These are phyloP conservation scores for Boeremia lycopersici DNA, from an alignment of 2,329 filamentous ascomycete species.

Conservation along the genomic window DNA sequence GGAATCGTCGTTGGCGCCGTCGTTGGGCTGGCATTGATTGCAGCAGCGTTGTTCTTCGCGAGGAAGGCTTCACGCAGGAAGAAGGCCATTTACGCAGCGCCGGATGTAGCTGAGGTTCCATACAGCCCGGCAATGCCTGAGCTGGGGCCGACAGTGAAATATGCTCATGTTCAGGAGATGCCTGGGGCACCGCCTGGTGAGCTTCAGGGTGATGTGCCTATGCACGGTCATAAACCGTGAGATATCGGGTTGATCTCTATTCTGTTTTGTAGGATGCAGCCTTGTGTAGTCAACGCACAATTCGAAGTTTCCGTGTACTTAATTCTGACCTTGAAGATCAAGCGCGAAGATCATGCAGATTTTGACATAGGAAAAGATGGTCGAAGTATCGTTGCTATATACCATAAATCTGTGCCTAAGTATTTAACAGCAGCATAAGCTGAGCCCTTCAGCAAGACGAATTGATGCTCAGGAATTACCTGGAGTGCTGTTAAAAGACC, in stretches of 20 bases:
- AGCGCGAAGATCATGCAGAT: neutral
- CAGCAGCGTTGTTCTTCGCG: constrained; percentile 2
- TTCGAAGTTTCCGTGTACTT: neutral
- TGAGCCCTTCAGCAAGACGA: neutral
- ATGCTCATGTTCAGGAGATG: constrained; percentile 6
- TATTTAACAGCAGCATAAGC: neutral
- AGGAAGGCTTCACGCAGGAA: constrained; percentile 4
- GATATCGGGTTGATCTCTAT: no score
- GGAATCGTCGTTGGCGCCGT: constrained; percentile 6
- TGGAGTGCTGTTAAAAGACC: neutral
- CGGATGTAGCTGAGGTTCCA: neutral
- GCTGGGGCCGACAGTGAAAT: neutral
- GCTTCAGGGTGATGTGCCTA: constrained; percentile 5
- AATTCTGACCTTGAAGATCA: neutral
- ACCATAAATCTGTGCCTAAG: neutral
- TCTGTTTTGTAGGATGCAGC: neutral
- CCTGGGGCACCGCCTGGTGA: constrained; percentile 3
- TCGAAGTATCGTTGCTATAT: neutral
- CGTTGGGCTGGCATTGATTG: neutral
- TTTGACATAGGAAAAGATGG: neutral
- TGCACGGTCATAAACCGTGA: neutral
- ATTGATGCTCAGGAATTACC: neutral
- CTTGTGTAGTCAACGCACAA: neutral
- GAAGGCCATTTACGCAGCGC: neutral
- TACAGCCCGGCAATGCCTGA: neutral